phyloP scores from a whole-genome alignment of 2,329 filamentous ascomycete genomes.

The Dothideomycetes sp. region DNA sequence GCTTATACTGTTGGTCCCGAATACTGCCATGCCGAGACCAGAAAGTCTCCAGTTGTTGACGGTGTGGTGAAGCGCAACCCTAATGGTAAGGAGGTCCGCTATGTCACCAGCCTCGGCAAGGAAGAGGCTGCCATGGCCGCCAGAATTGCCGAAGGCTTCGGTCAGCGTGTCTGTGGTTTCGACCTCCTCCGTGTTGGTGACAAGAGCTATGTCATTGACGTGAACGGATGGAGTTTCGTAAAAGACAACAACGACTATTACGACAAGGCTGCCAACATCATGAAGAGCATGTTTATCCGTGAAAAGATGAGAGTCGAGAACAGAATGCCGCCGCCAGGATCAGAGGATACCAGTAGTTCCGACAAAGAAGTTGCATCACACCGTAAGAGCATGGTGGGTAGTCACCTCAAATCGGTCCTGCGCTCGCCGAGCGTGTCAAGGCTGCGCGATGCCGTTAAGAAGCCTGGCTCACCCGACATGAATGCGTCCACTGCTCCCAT shows the following conservation, averaged over 20 bases:
- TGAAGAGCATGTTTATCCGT: conserved; percentile 78
- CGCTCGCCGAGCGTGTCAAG: conserved; percentile 57
- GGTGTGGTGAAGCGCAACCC: conserved; percentile 92
- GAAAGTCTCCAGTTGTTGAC: conserved; percentile 95
- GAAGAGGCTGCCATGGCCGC: conserved; percentile 80
- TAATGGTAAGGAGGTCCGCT: conserved; percentile 92
- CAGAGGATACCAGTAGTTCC: conserved; percentile 18
- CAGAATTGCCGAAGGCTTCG: conserved; percentile 84
- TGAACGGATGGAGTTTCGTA: conserved; percentile 99
- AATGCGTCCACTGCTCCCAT: conserved; percentile 32
- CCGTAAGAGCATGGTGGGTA: conserved; percentile 30
- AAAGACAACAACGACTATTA: conserved; percentile 99
- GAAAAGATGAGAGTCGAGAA: conserved; percentile 56
- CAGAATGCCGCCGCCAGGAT: conserved; percentile 17
- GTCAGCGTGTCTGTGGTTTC: conserved; percentile 91
- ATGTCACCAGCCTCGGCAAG: conserved; percentile 74
- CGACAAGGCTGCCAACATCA: conserved; percentile 75
- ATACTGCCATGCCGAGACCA: conserved; percentile 93
- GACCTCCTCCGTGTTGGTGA: conserved; percentile 81
- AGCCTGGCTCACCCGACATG: conserved; percentile 38
- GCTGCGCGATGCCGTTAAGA: conserved; percentile 37
- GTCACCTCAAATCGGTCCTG: conserved; percentile 48
- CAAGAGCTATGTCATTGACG: conserved; percentile 94
- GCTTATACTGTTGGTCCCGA: conserved; percentile 90
- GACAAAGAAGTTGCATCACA: conserved; percentile 17